A percentile compares a stretch with the other conserved stretches of the same genome.
phyloP scores from a whole-genome alignment of 2,329 filamentous ascomycete genomes.

The Penicillium sumatraense region DNA sequence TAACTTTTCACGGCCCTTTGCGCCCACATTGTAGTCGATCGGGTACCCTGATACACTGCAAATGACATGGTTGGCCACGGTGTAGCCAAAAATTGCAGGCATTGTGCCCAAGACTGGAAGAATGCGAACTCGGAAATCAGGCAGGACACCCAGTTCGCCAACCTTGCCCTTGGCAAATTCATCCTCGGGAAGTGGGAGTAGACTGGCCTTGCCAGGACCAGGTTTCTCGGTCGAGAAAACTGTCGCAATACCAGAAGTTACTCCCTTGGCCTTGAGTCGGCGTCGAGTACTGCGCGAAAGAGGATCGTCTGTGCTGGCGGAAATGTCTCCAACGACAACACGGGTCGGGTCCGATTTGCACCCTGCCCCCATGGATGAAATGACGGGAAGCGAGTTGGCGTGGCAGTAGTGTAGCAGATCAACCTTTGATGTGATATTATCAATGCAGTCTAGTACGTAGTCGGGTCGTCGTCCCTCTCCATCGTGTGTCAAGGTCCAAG shows the following conservation, averaged over 20 bases:
- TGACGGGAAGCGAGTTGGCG: constrained; percentile 75
- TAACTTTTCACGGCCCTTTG: constrained; percentile 86
- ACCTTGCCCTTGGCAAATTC: constrained; percentile 87
- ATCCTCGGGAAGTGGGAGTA: constrained; percentile 84
- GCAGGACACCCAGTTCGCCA: constrained; percentile 82
- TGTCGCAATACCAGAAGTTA: constrained; percentile 83
- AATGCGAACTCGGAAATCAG: constrained; percentile 93
- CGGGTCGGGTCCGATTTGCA: constrained; percentile 87
- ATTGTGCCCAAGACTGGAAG: constrained; percentile 94
- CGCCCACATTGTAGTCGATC: constrained; percentile 73
- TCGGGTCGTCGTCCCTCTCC: constrained; percentile 64
- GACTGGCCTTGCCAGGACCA: constrained; percentile 85
- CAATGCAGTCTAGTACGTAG: constrained; percentile 95
- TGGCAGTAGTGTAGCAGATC: constrained; percentile 87
- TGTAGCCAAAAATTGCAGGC: constrained; percentile 94
- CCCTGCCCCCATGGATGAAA: constrained; percentile 94
- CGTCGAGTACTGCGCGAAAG: constrained; percentile 84
- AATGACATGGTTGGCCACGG: constrained; percentile 90
- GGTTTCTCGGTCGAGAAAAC: constrained; percentile 92
- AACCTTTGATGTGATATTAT: constrained; percentile 98
- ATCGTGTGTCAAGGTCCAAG: constrained; percentile 61
- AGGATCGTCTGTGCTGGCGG: constrained; percentile 82
- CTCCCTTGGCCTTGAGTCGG: constrained; percentile 73
- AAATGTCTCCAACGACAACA: constrained; percentile 90
- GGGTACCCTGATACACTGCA: constrained; percentile 82